Conservation (phyloP, 768 basidiomycete species). For the Russula sp. region DNA sequence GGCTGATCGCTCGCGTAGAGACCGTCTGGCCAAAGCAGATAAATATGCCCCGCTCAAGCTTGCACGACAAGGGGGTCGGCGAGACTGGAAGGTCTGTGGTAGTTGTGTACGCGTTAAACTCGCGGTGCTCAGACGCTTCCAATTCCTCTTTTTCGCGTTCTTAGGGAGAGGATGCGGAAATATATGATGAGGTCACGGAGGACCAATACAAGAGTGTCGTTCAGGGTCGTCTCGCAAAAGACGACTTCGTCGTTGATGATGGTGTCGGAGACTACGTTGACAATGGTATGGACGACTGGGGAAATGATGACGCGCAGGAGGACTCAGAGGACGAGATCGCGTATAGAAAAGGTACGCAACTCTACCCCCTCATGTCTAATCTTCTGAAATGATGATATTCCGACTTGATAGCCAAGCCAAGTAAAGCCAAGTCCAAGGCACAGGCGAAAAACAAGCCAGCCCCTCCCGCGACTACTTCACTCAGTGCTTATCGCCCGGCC, state of each 20-base stretch:
- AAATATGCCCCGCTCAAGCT: slow-evolving; percentile 57
- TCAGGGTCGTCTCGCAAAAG: slow-evolving; percentile 67
- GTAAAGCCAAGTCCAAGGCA: slow-evolving; percentile 38
- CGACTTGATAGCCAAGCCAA: slow-evolving; percentile 37
- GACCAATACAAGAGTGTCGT: slow-evolving; percentile 87
- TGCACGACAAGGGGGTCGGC: slow-evolving; percentile 32
- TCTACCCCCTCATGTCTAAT: neutral
- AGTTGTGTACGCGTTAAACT: slow-evolving; percentile 1
- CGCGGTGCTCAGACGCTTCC: slow-evolving; percentile 4
- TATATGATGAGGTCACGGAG: slow-evolving; percentile 90
- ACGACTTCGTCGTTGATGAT: slow-evolving; percentile 97
- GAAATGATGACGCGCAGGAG: slow-evolving; percentile 48
- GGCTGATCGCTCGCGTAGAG: slow-evolving; percentile 29
- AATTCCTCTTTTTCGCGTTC: slow-evolving; percentile 23
- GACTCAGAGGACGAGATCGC: slow-evolving; percentile 34
- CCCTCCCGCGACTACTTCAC: slow-evolving; percentile 47
- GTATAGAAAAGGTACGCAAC: slow-evolving; percentile 27
- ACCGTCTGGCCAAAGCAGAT: slow-evolving; percentile 32
- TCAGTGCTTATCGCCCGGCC: slow-evolving; percentile 74
- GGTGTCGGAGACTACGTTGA: slow-evolving; percentile 88
- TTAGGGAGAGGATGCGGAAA: slow-evolving; percentile 51
- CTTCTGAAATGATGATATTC: slow-evolving; percentile 16
- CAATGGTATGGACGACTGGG: slow-evolving; percentile 96
- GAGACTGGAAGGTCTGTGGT: slow-evolving; percentile 49
- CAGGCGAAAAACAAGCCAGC: slow-evolving; percentile 43